Evolutionary conservation across 2,329 filamentous ascomycete species (phyloP).

Genomic region (Capronia americana): DNA sequence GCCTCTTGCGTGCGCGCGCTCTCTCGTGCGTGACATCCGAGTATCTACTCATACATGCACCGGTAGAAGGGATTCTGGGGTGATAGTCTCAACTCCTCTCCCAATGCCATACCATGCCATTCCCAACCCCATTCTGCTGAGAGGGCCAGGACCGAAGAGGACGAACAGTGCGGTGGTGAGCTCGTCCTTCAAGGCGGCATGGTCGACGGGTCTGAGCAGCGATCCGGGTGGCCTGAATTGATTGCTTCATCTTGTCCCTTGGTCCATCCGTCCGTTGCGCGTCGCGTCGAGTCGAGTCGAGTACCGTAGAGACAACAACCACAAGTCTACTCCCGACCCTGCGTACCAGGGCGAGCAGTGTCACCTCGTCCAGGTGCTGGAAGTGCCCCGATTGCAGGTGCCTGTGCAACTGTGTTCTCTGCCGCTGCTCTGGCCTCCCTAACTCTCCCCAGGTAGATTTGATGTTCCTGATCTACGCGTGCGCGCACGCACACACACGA

Average conservation of each 20-base stretch:
- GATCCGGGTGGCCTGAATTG: background rate
- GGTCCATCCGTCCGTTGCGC: background rate
- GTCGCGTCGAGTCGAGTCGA: background rate
- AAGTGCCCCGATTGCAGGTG: no score
- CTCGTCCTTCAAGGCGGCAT: no score
- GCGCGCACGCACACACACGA: background rate
- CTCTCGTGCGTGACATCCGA: no score
- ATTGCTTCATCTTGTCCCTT: background rate
- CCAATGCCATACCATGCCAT: no score
- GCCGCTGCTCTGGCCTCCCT: background rate
- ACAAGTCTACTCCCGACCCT: background rate
- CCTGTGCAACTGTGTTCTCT: background rate
- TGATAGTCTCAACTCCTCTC: no score
- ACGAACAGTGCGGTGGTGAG: no score
- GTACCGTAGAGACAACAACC: background rate
- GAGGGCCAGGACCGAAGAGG: no score
- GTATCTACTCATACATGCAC: no score
- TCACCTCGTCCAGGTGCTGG: background rate
- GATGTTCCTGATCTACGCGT: conserved; percentile 12
- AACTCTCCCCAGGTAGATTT: background rate
- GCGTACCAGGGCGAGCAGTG: background rate
- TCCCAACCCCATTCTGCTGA: no score
- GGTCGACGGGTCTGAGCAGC: background rate
- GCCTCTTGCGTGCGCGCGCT: no score
- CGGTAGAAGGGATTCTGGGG: no score